Percentiles rank a stretch among this genome's conserved stretches.
phyloP scores from a whole-genome alignment of 371 early-diverging fungal genomes.

The Actinomortierella wolfii region DNA sequence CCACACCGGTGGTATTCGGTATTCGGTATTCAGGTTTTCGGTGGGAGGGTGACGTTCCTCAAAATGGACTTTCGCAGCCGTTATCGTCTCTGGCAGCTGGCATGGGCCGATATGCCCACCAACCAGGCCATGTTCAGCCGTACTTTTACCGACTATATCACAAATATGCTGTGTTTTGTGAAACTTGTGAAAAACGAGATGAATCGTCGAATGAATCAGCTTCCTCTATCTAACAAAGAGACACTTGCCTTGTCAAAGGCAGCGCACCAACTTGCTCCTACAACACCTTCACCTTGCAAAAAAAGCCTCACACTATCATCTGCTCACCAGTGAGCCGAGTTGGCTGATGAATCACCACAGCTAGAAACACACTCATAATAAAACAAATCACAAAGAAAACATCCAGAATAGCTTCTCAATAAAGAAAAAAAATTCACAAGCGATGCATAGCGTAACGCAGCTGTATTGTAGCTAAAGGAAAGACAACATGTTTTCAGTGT shows the following conservation, averaged over 20 bases:
- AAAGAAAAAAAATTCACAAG: too few relatives aligned
- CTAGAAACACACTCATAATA: constrained; percentile 1
- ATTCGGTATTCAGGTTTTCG: constrained; percentile 2
- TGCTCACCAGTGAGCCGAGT: neutral
- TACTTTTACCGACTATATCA: neutral
- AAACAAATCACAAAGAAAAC: too few relatives aligned
- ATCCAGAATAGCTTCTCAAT: too few relatives aligned
- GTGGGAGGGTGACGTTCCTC: neutral
- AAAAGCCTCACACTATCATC: constrained; percentile 1
- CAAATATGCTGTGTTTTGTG: neutral
- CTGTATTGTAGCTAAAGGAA: too few relatives aligned
- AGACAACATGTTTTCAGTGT: too few relatives aligned
- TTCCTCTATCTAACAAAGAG: neutral
- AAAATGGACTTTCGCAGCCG: constrained; percentile 3
- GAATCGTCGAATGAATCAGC: neutral
- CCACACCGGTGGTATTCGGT: constrained; percentile 1
- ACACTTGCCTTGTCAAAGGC: neutral
- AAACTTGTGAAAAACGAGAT: neutral
- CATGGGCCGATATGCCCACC: constrained; percentile 5
- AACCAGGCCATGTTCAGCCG: neutral
- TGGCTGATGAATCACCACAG: neutral
- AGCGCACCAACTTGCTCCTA: constrained; percentile 1
- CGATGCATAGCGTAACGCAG: too few relatives aligned
- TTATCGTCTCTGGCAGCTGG: neutral
- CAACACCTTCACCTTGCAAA: constrained; percentile 2